phyloP scores from a whole-genome alignment of 495 filamentous ascomycete species.

The Xylaria scruposa region DNA sequence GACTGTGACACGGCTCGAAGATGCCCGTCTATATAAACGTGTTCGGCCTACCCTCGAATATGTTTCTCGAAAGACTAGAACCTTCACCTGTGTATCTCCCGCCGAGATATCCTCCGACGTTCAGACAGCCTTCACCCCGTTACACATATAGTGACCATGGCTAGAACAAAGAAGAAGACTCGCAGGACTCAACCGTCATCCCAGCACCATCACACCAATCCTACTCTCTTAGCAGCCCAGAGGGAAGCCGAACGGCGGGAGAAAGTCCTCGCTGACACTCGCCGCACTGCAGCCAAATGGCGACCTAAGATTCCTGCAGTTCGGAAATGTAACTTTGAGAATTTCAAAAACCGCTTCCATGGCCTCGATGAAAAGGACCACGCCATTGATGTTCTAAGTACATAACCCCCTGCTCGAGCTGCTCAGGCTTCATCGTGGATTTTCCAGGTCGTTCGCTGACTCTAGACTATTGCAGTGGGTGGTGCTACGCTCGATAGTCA shows the following conservation, averaged over 20 bases:
- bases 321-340: slow-evolving; percentile 43
- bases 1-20: not conserved
- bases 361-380: slow-evolving; percentile 38
- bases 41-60: not conserved
- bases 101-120: not conserved
- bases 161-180: slow-evolving; percentile 12
- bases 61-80: slow-evolving; percentile 1
- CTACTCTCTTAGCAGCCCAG: slow-evolving; percentile 28
- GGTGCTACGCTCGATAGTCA: slow-evolving; percentile 40
- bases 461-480: slow-evolving; percentile 19
- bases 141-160: slow-evolving; percentile 25
- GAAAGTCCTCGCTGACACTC: slow-evolving; percentile 37
- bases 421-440: not conserved
- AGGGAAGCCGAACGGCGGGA: slow-evolving; percentile 39
- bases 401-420: not conserved
- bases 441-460: not conserved
- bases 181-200: slow-evolving; percentile 11
- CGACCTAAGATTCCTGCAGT: slow-evolving; percentile 44
- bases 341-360: slow-evolving; percentile 50
- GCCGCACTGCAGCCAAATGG: slow-evolving; percentile 41
- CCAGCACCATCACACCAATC: slow-evolving; percentile 14
- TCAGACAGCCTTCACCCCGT: not conserved
- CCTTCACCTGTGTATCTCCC: not conserved
- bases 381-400: slow-evolving; percentile 43
- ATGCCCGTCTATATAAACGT: slow-evolving; percentile 7